These are phyloP conservation scores for Kwoniella shandongensis DNA, from an alignment of 768 basidiomycete species.

Conservation along the genomic window DNA sequence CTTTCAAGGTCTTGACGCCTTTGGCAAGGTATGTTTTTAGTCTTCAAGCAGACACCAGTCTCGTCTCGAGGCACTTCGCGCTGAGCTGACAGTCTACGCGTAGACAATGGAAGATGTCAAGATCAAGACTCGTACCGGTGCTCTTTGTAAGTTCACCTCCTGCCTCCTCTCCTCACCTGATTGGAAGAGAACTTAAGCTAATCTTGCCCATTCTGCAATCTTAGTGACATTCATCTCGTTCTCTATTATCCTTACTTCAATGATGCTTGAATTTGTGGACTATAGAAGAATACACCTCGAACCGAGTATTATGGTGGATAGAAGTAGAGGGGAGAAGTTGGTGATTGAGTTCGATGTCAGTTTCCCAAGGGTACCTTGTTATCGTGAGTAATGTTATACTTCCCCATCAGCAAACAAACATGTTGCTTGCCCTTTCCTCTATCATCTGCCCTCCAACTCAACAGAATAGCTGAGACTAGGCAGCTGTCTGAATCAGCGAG, in stretches of 20 bases:
- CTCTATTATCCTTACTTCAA: conserved; percentile 87
- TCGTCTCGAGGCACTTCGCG: not conserved
- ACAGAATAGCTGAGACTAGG: too few species aligned
- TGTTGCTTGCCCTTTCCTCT: too few species aligned
- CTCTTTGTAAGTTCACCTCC: conserved; percentile 70
- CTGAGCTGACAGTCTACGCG: conserved; percentile 1
- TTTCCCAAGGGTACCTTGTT: conserved; percentile 96
- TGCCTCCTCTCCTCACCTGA: not conserved
- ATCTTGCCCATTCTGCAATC: not conserved
- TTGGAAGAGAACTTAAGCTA: not conserved
- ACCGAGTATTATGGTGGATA: conserved; percentile 88
- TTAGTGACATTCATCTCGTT: conserved; percentile 90
- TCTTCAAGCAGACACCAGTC: too few species aligned
- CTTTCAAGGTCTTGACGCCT: conserved; percentile 92
- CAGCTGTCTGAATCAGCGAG: too few species aligned
- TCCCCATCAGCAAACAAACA: too few species aligned
- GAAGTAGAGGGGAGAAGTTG: conserved; percentile 89
- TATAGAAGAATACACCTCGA: conserved; percentile 83
- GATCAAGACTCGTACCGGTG: conserved; percentile 94
- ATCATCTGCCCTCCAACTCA: too few species aligned
- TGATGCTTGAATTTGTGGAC: conserved; percentile 92
- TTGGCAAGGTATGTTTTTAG: conserved; percentile 85
- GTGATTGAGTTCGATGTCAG: conserved; percentile 88
- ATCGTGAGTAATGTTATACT: too few species aligned
- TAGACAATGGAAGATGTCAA: conserved; percentile 99